These are phyloP conservation scores for Dalechampia spathulata DNA, from an alignment of 441 rosid species.

Conservation along the genomic window DNA sequence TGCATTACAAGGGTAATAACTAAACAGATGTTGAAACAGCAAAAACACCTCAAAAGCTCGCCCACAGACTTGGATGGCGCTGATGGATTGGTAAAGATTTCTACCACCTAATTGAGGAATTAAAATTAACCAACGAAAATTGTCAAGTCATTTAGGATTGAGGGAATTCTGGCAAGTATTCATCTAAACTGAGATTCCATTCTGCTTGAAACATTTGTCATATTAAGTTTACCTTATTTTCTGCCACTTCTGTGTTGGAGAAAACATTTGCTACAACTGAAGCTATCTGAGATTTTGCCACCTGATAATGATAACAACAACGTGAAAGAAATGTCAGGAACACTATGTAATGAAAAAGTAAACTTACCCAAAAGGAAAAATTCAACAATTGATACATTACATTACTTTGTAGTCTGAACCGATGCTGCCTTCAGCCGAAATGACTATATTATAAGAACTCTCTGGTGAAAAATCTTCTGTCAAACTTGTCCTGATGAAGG, in stretches of 20 bases:
- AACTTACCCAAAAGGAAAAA: neutral
- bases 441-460: conserved; percentile 65
- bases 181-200: too few relatives aligned
- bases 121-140: neutral
- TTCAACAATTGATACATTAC: conserved; percentile 75
- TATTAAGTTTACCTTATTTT: conserved; percentile 91
- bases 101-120: conserved; percentile 65
- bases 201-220: neutral
- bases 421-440: conserved; percentile 58
- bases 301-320: conserved; percentile 29
- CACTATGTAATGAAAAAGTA: too few relatives aligned
- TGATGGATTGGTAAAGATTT: conserved; percentile 65
- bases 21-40: too few relatives aligned
- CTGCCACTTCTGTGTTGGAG: conserved; percentile 71
- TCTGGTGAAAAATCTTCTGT: conserved; percentile 73
- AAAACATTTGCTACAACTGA: conserved; percentile 76
- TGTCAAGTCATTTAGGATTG: neutral
- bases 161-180: too few relatives aligned
- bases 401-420: conserved; percentile 86
- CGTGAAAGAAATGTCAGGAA: neutral
- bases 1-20: too few relatives aligned
- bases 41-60: conserved; percentile 74
- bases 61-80: conserved; percentile 49
- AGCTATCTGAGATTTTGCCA: conserved; percentile 67
- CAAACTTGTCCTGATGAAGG: conserved; percentile 69